phyloP scores from a whole-genome alignment of 371 early-diverging fungal species.

The Spiromyces aspiralis region DNA sequence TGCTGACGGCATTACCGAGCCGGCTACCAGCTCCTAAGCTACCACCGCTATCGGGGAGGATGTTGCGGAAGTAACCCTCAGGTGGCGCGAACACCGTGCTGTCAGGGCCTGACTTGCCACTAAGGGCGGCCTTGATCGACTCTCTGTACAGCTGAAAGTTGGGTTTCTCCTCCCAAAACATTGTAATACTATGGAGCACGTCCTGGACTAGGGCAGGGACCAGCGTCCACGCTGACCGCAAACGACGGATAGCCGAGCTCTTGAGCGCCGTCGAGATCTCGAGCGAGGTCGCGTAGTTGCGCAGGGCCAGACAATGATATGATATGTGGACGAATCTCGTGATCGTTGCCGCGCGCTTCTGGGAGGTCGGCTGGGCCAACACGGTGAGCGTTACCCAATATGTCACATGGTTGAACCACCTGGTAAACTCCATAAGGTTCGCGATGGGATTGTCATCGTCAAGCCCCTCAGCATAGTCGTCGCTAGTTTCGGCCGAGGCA shows the following conservation, averaged over 20 bases:
- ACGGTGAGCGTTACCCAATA: constrained; percentile 34
- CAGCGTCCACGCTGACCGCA: constrained; percentile 28
- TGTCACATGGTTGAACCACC: constrained; percentile 43
- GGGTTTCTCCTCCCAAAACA: constrained; percentile 24
- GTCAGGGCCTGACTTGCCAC: constrained; percentile 22
- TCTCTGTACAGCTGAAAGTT: constrained; percentile 31
- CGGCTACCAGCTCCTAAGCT: background rate
- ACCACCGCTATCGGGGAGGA: background rate
- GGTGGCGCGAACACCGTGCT: constrained; percentile 3
- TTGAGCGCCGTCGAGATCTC: constrained; percentile 45
- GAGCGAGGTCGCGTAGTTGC: constrained; percentile 42
- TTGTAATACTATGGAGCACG: constrained; percentile 17
- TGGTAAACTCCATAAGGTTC: constrained; percentile 31
- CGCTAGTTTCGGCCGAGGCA: background rate
- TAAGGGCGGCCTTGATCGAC: constrained; percentile 24
- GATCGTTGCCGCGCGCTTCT: constrained; percentile 30
- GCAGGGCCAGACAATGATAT: constrained; percentile 32
- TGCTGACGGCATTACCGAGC: background rate
- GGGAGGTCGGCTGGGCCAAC: constrained; percentile 17
- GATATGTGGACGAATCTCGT: constrained; percentile 36
- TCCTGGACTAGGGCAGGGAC: constrained; percentile 23
- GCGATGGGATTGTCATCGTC: constrained; percentile 18
- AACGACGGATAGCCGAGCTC: constrained; percentile 32
- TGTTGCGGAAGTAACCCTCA: too few relatives aligned
- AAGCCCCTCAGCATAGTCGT: background rate